A percentile compares a stretch with the other conserved stretches of the same genome.
These are phyloP conservation scores for Mycosphaerella arachidis DNA, from an alignment of 2,329 filamentous ascomycete genomes.

Conservation along the genomic window DNA sequence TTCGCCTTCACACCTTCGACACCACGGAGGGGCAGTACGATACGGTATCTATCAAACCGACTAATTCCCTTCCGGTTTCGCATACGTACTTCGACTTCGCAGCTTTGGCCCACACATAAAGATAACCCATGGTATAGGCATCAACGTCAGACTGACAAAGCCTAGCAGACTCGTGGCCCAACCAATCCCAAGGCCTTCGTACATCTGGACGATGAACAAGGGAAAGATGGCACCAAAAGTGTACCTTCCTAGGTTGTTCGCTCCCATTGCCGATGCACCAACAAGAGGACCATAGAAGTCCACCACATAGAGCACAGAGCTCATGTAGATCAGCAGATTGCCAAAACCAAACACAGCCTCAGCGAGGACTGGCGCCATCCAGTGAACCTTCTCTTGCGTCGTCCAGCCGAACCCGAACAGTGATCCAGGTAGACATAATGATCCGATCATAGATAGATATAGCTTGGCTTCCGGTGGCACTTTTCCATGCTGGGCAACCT, in stretches of 20 bases:
- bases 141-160: slow-evolving; percentile 30
- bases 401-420: slow-evolving; percentile 38
- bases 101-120: slow-evolving; percentile 16
- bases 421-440: slow-evolving; percentile 29
- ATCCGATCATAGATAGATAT: slow-evolving; percentile 32
- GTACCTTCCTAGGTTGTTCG: slow-evolving; percentile 31
- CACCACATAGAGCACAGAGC: slow-evolving; percentile 38
- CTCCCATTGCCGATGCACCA: slow-evolving; percentile 33
- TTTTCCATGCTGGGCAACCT: slow-evolving; percentile 7
- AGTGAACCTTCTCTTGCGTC: slow-evolving; percentile 30
- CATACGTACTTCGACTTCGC: slow-evolving; percentile 11
- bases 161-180: slow-evolving; percentile 41
- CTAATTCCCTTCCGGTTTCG: slow-evolving; percentile 1
- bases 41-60: not conserved
- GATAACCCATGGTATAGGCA: slow-evolving; percentile 30
- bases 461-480: slow-evolving; percentile 31
- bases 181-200: slow-evolving; percentile 35
- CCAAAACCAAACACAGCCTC: slow-evolving; percentile 19
- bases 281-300: slow-evolving; percentile 39
- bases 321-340: slow-evolving; percentile 30
- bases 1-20: too few species aligned
- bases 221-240: slow-evolving; percentile 35
- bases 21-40: too few species aligned
- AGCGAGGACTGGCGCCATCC: slow-evolving; percentile 36
- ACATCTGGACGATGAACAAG: slow-evolving; percentile 40